A percentile compares a stretch with the other conserved stretches of the same genome.
Conservation (phyloP, 2,329 filamentous ascomycete genomes). For the Teratosphaeria viscida region DNA sequence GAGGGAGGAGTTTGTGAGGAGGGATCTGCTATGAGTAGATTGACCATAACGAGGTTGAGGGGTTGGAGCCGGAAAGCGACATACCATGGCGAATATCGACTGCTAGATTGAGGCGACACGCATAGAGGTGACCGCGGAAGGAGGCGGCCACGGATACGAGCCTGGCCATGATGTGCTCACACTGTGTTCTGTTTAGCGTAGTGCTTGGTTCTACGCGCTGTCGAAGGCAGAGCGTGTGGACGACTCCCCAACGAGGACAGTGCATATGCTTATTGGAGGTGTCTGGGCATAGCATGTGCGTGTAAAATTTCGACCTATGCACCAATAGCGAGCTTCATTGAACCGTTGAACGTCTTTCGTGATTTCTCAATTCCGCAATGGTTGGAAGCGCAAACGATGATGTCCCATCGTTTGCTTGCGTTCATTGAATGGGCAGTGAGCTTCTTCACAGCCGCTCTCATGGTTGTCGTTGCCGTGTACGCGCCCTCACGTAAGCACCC, state of each 20-base stretch:
- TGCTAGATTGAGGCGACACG: neutral
- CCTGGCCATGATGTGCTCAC: neutral
- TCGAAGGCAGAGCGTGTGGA: neutral
- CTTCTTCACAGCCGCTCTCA: neutral
- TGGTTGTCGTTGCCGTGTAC: neutral
- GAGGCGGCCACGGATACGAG: neutral
- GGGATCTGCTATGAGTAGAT: conserved; percentile 70
- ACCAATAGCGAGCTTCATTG: neutral
- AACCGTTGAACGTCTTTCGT: neutral
- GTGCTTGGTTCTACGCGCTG: neutral
- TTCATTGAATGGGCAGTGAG: neutral
- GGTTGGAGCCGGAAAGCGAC: neutral
- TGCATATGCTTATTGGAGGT: neutral
- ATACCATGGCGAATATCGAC: neutral
- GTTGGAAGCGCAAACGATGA: neutral
- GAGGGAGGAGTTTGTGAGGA: conserved; percentile 89
- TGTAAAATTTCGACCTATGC: neutral
- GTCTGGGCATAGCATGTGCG: neutral
- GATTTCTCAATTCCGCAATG: neutral
- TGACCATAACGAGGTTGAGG: neutral
- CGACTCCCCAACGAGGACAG: neutral
- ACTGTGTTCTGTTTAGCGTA: neutral
- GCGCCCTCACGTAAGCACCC: neutral
- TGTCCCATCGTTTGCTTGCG: too few relatives aligned
- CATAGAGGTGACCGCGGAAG: neutral